Evolutionary conservation across 352 stramenopile genomes (phyloP), one percentile per base, ranked within the genome.

Genomic region (Aphanomyces stellatus): DNA sequence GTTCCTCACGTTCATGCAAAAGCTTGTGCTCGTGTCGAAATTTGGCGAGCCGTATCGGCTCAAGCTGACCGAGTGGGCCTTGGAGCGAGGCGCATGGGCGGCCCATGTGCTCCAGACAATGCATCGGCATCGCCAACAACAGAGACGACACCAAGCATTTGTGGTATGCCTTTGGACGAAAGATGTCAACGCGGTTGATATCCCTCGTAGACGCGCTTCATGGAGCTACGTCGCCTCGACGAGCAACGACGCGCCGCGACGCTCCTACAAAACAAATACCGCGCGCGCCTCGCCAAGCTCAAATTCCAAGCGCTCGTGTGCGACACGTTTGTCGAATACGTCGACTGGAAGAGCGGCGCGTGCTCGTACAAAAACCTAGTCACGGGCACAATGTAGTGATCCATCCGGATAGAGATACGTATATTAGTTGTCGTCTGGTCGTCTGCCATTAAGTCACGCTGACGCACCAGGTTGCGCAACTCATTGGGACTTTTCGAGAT

Each of bases 361-460:
- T 41, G 48, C 3, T 67, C 60, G 24, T 67, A 67, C 49, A 67
- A 67, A 33, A 67, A 67, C 46, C 37, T 67, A n/a, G 27, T 67
- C 60, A 67, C 60, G 15, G 17, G 28, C 27, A 57, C 41, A n/a
- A n/a, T n/a, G n/a, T n/a, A n/a, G n/a, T n/a, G n/a, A n/a, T n/a
- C n/a, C n/a, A n/a, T n/a, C n/a, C n/a, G n/a, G n/a, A n/a, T n/a
- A n/a, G n/a, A n/a, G n/a, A n/a, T n/a, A n/a, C n/a, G n/a, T n/a
- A n/a, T n/a, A n/a, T n/a, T n/a, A n/a, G n/a, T n/a, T n/a, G n/a
- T n/a, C n/a, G n/a, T n/a, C n/a, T n/a, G n/a, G n/a, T n/a, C n/a
- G n/a, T n/a, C n/a, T n/a, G n/a, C n/a, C n/a, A n/a, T n/a, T n/a
- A n/a, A n/a, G n/a, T n/a, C n/a, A n/a, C n/a, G n/a, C n/a, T n/a